Conservation (phyloP, 1,284 basidiomycete genomes). For the Takashimella tepidaria region DNA sequence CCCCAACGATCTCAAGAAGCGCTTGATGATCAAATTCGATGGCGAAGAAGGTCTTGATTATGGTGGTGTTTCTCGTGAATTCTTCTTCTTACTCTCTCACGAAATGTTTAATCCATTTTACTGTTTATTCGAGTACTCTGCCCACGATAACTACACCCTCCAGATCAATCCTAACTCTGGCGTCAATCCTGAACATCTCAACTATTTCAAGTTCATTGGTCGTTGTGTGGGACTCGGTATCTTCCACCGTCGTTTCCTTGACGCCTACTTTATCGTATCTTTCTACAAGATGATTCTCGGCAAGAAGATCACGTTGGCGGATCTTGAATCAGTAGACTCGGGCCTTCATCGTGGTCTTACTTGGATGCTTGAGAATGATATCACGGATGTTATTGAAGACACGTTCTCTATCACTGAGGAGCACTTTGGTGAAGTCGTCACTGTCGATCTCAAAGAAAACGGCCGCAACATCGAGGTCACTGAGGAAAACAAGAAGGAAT, state of each 20-base stretch:
- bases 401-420: slow-evolving; percentile 94
- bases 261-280: slow-evolving; percentile 97
- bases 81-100: slow-evolving; percentile 99
- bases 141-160: slow-evolving; percentile 98
- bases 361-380: slow-evolving; percentile 99
- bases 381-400: slow-evolving; percentile 88
- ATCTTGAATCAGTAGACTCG: slow-evolving; percentile 84
- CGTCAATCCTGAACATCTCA: slow-evolving; percentile 97
- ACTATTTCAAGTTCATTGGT: slow-evolving; percentile 99
- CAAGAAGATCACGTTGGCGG: slow-evolving; percentile 77
- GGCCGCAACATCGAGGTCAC: slow-evolving; percentile 83
- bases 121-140: slow-evolving; percentile 97
- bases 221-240: slow-evolving; percentile 90
- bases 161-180: slow-evolving; percentile 97
- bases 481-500: slow-evolving; percentile 98
- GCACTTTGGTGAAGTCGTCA: slow-evolving; percentile 93
- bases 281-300: slow-evolving; percentile 99
- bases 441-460: slow-evolving; percentile 82
- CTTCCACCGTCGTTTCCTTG: slow-evolving; percentile 97
- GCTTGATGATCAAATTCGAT: slow-evolving; percentile 98
- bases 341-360: slow-evolving; percentile 84
- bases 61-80: slow-evolving; percentile 95
- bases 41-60: slow-evolving; percentile 98
- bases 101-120: slow-evolving; percentile 99
- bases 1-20: slow-evolving; percentile 91